Percentiles rank a stretch among this genome's conserved stretches.
phyloP scores from a whole-genome alignment of 192 early-diverging fungal species.

The Chytriomyces hyalinus region DNA sequence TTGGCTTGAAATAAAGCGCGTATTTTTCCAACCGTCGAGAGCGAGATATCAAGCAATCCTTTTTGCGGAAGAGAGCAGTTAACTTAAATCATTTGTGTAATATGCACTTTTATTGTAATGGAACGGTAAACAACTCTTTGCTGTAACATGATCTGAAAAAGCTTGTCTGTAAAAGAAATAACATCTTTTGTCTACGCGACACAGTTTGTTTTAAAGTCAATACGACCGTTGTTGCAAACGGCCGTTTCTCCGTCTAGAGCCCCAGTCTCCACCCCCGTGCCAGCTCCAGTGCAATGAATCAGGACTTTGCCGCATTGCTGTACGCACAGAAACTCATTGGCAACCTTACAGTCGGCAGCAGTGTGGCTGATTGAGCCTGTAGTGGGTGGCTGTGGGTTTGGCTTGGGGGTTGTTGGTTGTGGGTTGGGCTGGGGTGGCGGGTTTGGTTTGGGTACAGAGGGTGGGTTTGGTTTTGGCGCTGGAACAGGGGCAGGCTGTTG shows the following conservation, averaged over 20 bases:
- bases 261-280: background rate
- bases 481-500: background rate
- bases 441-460: background rate
- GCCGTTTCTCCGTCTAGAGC: background rate
- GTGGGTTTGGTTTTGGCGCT: background rate
- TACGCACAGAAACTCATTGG: slow-evolving; percentile 11
- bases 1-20: too few species aligned
- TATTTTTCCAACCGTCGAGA: too few species aligned
- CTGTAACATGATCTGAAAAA: too few species aligned
- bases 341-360: slow-evolving; percentile 1
- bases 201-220: background rate
- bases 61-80: too few species aligned
- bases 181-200: background rate
- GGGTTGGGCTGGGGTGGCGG: background rate
- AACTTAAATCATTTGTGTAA: too few species aligned
- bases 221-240: background rate
- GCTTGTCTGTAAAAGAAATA: too few species aligned
- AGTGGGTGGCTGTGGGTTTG: background rate
- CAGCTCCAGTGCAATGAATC: slow-evolving; percentile 5
- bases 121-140: too few species aligned
- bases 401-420: background rate
- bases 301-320: background rate
- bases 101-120: too few species aligned
- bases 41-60: too few species aligned
- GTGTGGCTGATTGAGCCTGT: background rate